phyloP scores from a whole-genome alignment of 345 rosid species.

The Hibiscus mutabilis region DNA sequence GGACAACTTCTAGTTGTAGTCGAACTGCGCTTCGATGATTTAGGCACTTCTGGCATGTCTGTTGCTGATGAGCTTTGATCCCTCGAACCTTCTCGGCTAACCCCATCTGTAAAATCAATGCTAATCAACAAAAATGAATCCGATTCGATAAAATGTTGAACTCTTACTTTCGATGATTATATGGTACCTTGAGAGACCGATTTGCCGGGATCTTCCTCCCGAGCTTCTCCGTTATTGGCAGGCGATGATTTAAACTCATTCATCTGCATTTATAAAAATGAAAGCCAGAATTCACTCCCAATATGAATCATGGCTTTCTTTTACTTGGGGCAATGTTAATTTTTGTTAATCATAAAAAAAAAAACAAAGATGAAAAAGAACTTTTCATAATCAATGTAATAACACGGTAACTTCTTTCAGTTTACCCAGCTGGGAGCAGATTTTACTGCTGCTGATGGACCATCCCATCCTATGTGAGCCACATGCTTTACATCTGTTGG shows the following conservation, averaged over 20 bases:
- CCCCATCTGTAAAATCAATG: conserved; percentile 15
- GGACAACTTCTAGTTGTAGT: background rate
- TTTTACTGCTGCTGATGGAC: conserved; percentile 31
- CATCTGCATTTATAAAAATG: conserved; percentile 38
- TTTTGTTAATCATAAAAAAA: background rate
- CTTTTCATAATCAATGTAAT: background rate
- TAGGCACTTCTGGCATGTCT: conserved; percentile 30
- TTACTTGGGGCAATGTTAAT: background rate
- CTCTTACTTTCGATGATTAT: too few relatives aligned
- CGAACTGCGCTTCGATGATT: conserved; percentile 37
- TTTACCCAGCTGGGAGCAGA: conserved; percentile 58
- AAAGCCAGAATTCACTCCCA: background rate
- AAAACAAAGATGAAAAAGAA: background rate
- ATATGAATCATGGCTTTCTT: background rate
- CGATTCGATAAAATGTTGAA: too few relatives aligned
- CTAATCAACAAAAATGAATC: background rate
- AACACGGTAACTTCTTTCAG: background rate
- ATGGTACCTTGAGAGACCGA: conserved; percentile 50
- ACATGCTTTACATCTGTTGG: conserved; percentile 97
- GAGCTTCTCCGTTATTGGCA: background rate
- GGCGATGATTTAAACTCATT: conserved; percentile 40
- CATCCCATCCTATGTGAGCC: conserved; percentile 92
- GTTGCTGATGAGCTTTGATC: background rate
- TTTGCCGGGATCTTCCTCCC: conserved; percentile 20
- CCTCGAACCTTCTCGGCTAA: conserved; percentile 13